phyloP scores from a whole-genome alignment of 768 basidiomycete species.

The Lactarius evosmus region DNA sequence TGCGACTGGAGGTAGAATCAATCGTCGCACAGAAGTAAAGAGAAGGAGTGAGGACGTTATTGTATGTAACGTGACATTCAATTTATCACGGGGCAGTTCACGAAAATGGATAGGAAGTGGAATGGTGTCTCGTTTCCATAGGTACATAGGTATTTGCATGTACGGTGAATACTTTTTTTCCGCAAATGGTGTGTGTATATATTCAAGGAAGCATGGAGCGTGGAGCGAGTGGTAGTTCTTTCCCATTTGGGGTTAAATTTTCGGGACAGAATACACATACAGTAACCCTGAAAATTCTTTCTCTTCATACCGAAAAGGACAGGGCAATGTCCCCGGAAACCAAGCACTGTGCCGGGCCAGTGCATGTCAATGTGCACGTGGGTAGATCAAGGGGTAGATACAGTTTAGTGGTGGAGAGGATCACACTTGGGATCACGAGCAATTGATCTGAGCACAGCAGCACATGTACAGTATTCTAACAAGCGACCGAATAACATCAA shows the following conservation, averaged over 20 bases:
- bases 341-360: not conserved
- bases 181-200: not conserved
- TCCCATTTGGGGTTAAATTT: not conserved
- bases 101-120: not conserved
- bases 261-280: not conserved
- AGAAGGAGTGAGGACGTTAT: not conserved
- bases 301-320: not conserved
- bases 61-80: not conserved
- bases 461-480: not conserved
- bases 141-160: not conserved
- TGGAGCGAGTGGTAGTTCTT: not conserved
- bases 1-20: conserved; percentile 45
- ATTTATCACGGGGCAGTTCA: not conserved
- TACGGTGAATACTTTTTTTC: not conserved
- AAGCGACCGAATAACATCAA: not conserved
- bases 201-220: not conserved
- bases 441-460: not conserved
- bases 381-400: too few species aligned
- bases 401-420: not conserved
- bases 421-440: not conserved
- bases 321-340: not conserved
- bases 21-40: conserved; percentile 14
- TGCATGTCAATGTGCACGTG: not conserved
- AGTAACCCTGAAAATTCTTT: not conserved
- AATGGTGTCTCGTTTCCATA: not conserved